Base-by-base conservation (phyloP, 1,139 yeast genomes). In the Diutina rugosa region DNA sequence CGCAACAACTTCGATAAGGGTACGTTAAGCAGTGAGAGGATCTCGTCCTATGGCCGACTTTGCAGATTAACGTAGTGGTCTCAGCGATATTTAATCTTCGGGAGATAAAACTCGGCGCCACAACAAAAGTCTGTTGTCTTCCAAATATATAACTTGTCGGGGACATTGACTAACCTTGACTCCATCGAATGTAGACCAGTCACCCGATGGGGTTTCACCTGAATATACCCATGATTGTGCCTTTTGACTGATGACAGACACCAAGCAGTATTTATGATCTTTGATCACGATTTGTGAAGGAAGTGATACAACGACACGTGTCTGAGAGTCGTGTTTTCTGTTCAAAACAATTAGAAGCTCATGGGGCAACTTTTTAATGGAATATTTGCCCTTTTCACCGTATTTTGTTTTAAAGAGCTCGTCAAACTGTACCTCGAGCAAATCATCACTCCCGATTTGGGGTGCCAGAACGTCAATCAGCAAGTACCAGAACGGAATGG, bases 61-160 rank as follows among this genome's bases (percentile, higher is more conserved):
- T 21, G 26, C 26, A 4, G 26, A 3, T 21, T 21, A 21, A 21
- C 26, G 26, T 21, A 21, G 26, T 21, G 3, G 26, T 21, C 26
- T 21, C 4, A 3, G 3, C 26, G 4, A 3, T 21, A 21, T 21
- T 21, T 10, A 12, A 2, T 28, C 18, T 6, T 47, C 18, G 6
- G 16, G 51, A n/a, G 51, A n/a, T 5, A 9, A 1, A 8, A 55
- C 18, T 55, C 49, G 54, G 61, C 81, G 79, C 95, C 95, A 87
- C 18, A 87, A 69, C 66, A 86, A 91, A 49, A 88, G 69, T 66
- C 81, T 82, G 54, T 81, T 78, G 61, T 85, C 89, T 52, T 78
- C 76, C 46, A 87, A 66, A 62, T 86, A 84, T 56, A 88, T 63
- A 56, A 87, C 70, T 60, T 85, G 90, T 55, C 74, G 72, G 51